Evolutionary conservation across 2,329 filamentous ascomycete genomes (phyloP).

Genomic region (Claviceps sp.): DNA sequence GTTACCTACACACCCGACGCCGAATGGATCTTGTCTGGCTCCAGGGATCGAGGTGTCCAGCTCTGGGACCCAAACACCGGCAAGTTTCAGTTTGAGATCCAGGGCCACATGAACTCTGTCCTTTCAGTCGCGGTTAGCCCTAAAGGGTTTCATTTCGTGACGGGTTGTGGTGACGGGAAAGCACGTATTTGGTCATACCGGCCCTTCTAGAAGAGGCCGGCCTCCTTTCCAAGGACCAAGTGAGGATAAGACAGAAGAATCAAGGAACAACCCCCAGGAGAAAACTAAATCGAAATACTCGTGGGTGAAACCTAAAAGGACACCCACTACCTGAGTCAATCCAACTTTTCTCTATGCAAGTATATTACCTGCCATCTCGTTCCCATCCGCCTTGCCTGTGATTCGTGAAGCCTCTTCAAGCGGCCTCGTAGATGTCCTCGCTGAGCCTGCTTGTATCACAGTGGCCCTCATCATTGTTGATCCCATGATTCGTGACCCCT

Average conservation of each 20-base stretch:
- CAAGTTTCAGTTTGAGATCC: slow-evolving; percentile 92
- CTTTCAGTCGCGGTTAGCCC: slow-evolving; percentile 95
- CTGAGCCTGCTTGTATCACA: too few relatives aligned
- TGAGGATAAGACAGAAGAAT: background rate
- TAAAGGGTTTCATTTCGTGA: slow-evolving; percentile 77
- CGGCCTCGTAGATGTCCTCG: too few relatives aligned
- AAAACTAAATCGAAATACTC: too few relatives aligned
- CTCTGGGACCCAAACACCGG: slow-evolving; percentile 97
- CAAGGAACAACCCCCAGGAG: too few relatives aligned
- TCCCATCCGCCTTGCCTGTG: too few relatives aligned
- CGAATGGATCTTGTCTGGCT: slow-evolving; percentile 91
- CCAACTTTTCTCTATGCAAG: too few relatives aligned
- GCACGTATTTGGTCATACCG: slow-evolving; percentile 92
- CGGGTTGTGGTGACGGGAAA: slow-evolving; percentile 93
- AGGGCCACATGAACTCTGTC: slow-evolving; percentile 97
- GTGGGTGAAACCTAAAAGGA: too few relatives aligned
- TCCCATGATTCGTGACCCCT: too few relatives aligned
- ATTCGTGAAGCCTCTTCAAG: too few relatives aligned
- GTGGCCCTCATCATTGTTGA: too few relatives aligned
- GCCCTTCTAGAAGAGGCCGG: slow-evolving; percentile 21
- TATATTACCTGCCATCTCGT: too few relatives aligned
- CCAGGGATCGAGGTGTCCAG: slow-evolving; percentile 92
- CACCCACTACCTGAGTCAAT: too few relatives aligned
- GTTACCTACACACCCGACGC: slow-evolving; percentile 94
- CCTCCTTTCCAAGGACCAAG: background rate